These are phyloP conservation scores for Leishmania tropica DNA, from an alignment of 208 protist genomes.

Conservation along the genomic window DNA sequence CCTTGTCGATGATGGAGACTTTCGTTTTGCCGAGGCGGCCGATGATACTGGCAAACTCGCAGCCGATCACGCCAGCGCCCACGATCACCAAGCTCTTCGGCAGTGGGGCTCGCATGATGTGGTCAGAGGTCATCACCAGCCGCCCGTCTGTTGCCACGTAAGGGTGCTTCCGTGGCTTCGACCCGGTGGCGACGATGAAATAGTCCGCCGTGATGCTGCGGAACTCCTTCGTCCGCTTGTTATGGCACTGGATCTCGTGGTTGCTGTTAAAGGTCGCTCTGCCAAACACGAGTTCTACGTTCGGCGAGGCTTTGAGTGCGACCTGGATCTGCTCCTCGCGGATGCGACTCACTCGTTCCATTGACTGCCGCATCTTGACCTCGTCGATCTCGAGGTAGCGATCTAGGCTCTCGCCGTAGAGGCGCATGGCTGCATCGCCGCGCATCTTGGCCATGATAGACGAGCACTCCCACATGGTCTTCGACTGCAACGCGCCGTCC, in stretches of 20 bases:
- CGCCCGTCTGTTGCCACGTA: slow-evolving; percentile 53
- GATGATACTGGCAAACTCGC: slow-evolving; percentile 82
- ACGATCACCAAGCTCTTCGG: slow-evolving; percentile 79
- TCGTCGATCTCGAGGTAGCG: slow-evolving; percentile 61
- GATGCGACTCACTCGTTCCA: slow-evolving; percentile 43
- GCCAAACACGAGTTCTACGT: slow-evolving; percentile 60
- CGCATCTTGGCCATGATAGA: slow-evolving; percentile 47
- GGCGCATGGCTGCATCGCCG: slow-evolving; percentile 39
- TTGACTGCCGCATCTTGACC: slow-evolving; percentile 47
- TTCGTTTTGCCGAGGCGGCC: slow-evolving; percentile 69
- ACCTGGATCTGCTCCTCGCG: slow-evolving; percentile 55
- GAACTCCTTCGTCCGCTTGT: slow-evolving; percentile 51
- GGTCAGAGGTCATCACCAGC: slow-evolving; percentile 69
- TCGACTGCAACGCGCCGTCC: slow-evolving; percentile 82
- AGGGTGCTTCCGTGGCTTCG: slow-evolving; percentile 56
- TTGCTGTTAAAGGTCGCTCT: slow-evolving; percentile 60
- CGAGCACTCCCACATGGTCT: slow-evolving; percentile 85
- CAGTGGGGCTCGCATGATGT: slow-evolving; percentile 70
- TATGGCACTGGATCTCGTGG: slow-evolving; percentile 55
- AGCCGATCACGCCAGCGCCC: slow-evolving; percentile 72
- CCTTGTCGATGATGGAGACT: slow-evolving; percentile 76
- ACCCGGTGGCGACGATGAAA: slow-evolving; percentile 82
- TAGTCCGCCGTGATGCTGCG: slow-evolving; percentile 71
- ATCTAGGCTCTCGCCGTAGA: slow-evolving; percentile 54
- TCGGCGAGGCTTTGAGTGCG: slow-evolving; percentile 41